A percentile compares a stretch with the other conserved stretches of the same genome.
phyloP scores from a whole-genome alignment of 192 early-diverging fungal genomes.

The Entomortierella beljakovae region DNA sequence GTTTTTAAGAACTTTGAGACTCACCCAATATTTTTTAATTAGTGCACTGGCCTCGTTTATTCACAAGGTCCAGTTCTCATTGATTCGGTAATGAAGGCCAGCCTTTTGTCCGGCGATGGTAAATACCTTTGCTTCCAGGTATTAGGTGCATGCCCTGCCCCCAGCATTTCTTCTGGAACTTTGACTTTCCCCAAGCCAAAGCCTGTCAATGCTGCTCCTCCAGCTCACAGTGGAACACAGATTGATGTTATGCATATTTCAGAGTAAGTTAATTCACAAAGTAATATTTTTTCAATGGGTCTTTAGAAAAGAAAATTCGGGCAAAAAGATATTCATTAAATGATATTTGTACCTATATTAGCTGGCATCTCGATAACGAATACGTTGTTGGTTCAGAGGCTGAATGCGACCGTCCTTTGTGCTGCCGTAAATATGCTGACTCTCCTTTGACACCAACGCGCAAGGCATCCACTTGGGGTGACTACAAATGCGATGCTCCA shows the following conservation, averaged over 20 bases:
- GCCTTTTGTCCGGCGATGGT: conserved; percentile 48
- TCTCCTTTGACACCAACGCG: conserved; percentile 53
- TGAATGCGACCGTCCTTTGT: conserved; percentile 61
- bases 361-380: conserved; percentile 38
- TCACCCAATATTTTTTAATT: neutral
- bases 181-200: conserved; percentile 61
- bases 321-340: neutral
- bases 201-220: conserved; percentile 39
- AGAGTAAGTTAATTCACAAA: conserved; percentile 51
- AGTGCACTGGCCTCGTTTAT: conserved; percentile 63
- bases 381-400: conserved; percentile 56
- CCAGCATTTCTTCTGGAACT: conserved; percentile 40
- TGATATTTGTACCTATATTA: neutral
- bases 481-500: conserved; percentile 64
- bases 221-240: conserved; percentile 28
- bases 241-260: conserved; percentile 62
- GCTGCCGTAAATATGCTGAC: conserved; percentile 61
- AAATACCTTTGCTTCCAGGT: conserved; percentile 59
- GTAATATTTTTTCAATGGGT: neutral
- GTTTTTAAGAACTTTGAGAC: neutral
- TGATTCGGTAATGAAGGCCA: conserved; percentile 53
- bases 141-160: conserved; percentile 57
- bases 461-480: conserved; percentile 54
- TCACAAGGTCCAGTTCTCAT: conserved; percentile 60
- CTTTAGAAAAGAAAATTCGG: neutral